phyloP scores from a whole-genome alignment of 2,329 filamentous ascomycete genomes.

The Beauveria rudraprayagi region DNA sequence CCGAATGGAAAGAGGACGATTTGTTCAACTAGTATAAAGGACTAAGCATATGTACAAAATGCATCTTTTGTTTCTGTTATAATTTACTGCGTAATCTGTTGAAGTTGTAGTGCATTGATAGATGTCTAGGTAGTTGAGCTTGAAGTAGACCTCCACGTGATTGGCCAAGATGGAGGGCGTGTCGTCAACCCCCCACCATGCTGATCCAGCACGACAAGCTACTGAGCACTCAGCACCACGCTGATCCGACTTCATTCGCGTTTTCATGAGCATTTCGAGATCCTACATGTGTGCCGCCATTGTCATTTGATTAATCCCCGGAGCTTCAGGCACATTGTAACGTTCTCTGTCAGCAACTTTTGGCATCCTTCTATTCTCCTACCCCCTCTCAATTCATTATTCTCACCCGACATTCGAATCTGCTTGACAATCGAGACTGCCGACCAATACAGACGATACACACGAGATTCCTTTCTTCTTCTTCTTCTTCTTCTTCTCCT shows the following conservation, averaged over 20 bases:
- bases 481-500: no score
- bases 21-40: slow-evolving; percentile 6
- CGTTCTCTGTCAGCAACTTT: no score
- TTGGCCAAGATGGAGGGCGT: background rate
- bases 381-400: no score
- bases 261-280: background rate
- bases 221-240: background rate
- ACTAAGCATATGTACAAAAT: slow-evolving; percentile 11
- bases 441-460: background rate
- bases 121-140: background rate
- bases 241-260: no score
- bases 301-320: no score
- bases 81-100: background rate
- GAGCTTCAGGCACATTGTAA: no score
- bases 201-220: background rate
- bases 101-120: no score
- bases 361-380: no score
- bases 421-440: background rate
- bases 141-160: slow-evolving; percentile 1
- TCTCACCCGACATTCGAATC: no score
- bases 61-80: slow-evolving; percentile 7
- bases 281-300: background rate
- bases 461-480: no score
- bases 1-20: background rate
- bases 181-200: background rate